These are phyloP conservation scores for Pyrenophora teres DNA, from an alignment of 2,329 filamentous ascomycete species.

Conservation along the genomic window DNA sequence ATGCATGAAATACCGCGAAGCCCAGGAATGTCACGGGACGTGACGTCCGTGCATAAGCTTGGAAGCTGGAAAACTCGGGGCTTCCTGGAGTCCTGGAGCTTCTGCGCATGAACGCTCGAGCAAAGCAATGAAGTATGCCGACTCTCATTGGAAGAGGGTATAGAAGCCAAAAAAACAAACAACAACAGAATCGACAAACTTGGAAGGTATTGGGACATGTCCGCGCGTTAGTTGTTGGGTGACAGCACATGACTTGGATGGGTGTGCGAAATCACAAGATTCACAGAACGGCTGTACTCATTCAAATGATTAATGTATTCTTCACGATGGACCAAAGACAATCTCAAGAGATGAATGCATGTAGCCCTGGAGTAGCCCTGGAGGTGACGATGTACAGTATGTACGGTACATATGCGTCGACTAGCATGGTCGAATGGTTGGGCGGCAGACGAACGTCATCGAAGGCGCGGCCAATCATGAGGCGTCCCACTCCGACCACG, in stretches of 20 bases:
- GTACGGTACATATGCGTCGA: too few relatives aligned
- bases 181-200: too few relatives aligned
- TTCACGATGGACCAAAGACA: too few relatives aligned
- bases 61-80: slow-evolving; percentile 4
- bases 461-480: slow-evolving; percentile 9
- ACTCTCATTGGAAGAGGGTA: background rate
- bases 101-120: slow-evolving; percentile 10
- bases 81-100: background rate
- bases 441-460: slow-evolving; percentile 11
- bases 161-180: background rate
- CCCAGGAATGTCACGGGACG: slow-evolving; percentile 6
- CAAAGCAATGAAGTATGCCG: background rate
- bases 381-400: too few relatives aligned
- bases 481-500: slow-evolving; percentile 11
- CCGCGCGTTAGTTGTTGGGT: background rate
- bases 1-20: slow-evolving; percentile 13
- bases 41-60: background rate
- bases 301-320: too few relatives aligned
- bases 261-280: too few relatives aligned
- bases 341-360: too few relatives aligned
- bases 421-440: too few relatives aligned
- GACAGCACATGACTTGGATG: background rate
- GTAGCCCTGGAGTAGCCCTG: too few relatives aligned
- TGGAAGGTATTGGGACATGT: background rate
- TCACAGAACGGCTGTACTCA: too few relatives aligned